A percentile compares a stretch with the other conserved stretches of the same genome.
Conservation (phyloP, 139 green algal genomes). For the Coelastrella sp. region DNA sequence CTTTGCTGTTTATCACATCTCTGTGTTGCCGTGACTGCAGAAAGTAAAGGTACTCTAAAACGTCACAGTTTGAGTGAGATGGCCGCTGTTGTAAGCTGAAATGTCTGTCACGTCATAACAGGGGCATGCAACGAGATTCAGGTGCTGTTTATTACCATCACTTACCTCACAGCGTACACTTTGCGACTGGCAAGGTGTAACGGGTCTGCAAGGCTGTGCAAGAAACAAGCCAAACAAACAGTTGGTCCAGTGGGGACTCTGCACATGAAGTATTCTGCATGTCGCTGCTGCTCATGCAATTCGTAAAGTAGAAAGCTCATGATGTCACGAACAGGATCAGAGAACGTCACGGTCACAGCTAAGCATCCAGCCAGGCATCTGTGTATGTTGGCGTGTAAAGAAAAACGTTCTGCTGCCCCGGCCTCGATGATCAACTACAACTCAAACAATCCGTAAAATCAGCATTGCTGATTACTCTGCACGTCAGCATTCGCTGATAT, state of each 20-base stretch:
- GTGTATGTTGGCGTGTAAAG: too few species aligned
- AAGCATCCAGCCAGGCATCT: too few species aligned
- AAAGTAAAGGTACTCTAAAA: neutral
- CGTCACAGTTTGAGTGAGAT: neutral
- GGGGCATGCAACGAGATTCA: neutral
- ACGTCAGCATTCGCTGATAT: too few species aligned
- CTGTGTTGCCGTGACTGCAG: neutral
- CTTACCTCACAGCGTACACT: constrained; percentile 11
- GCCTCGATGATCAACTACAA: too few species aligned
- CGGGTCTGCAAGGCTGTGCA: constrained; percentile 30
- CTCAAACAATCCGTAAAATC: too few species aligned
- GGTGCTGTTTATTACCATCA: too few species aligned
- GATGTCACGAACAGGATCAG: neutral
- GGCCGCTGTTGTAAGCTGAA: neutral
- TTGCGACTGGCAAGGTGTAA: neutral
- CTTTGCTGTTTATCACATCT: neutral
- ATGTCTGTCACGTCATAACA: neutral
- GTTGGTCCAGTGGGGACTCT: neutral
- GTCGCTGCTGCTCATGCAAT: constrained; percentile 15
- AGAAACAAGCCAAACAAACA: constrained; percentile 28
- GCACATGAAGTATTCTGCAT: constrained; percentile 10
- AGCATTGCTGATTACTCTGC: too few species aligned
- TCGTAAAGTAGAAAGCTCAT: constrained; percentile 30
- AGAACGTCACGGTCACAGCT: too few species aligned
- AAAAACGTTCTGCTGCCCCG: too few species aligned